Evolutionary conservation across 2,329 filamentous ascomycete genomes (phyloP).

Genomic region (Ophiostoma sp.): DNA sequence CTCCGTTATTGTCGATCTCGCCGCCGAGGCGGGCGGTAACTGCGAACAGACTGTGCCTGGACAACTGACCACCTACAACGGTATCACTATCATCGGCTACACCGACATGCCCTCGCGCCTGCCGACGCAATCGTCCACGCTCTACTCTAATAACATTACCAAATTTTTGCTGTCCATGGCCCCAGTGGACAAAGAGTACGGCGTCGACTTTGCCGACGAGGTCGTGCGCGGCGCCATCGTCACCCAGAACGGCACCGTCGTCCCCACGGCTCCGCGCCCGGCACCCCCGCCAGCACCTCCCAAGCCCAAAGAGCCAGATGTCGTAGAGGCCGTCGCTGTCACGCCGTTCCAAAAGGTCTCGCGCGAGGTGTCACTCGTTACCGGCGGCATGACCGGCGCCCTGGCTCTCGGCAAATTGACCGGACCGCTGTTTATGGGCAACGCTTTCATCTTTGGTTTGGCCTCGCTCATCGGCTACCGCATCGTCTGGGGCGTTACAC

Average conservation of each 20-base stretch:
- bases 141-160: conserved; percentile 92
- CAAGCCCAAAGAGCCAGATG: conserved; percentile 51
- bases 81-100: conserved; percentile 81
- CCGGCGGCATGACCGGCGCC: conserved; percentile 69
- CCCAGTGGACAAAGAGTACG: conserved; percentile 71
- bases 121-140: conserved; percentile 79
- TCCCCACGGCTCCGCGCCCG: conserved; percentile 70
- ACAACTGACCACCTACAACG: conserved; percentile 63
- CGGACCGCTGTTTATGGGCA: conserved; percentile 79
- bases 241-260: conserved; percentile 67
- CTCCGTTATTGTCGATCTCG: conserved; percentile 81
- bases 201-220: conserved; percentile 74
- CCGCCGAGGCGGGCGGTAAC: conserved; percentile 82
- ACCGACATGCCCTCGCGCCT: conserved; percentile 82
- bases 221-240: conserved; percentile 82
- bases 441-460: conserved; percentile 77
- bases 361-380: conserved; percentile 68
- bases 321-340: conserved; percentile 54
- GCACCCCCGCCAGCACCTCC: conserved; percentile 53
- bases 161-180: conserved; percentile 80
- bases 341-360: conserved; percentile 78
- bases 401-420: conserved; percentile 75
- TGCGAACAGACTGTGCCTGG: conserved; percentile 76
- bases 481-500: conserved; percentile 79
- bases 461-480: conserved; percentile 83